phyloP scores from a whole-genome alignment of 306 rosid species.

The Datisca glomerata region DNA sequence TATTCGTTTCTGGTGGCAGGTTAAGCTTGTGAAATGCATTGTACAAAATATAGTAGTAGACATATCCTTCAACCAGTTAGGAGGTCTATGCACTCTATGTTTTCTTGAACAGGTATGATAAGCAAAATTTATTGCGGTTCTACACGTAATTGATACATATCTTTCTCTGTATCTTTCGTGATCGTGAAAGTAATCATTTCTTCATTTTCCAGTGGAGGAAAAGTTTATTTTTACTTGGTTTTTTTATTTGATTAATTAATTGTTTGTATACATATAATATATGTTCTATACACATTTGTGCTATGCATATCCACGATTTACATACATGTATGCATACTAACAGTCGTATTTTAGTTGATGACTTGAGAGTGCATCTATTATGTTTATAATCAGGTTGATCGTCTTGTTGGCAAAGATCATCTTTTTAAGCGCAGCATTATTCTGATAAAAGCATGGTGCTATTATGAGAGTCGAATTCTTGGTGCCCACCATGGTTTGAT shows the following conservation, averaged over 20 bases:
- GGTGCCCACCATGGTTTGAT: conserved; percentile 90
- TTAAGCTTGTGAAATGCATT: conserved; percentile 84
- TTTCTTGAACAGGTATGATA: conserved; percentile 80
- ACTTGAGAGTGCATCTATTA: too few relatives aligned
- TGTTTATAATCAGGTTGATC: conserved; percentile 50
- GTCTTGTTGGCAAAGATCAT: conserved; percentile 56
- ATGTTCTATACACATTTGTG: too few relatives aligned
- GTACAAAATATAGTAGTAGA: conserved; percentile 76
- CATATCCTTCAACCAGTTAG: conserved; percentile 88
- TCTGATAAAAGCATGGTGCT: conserved; percentile 86
- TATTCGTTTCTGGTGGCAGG: conserved; percentile 38
- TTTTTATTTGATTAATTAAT: not conserved
- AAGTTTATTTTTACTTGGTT: too few relatives aligned
- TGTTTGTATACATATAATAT: too few relatives aligned
- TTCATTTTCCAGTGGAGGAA: too few relatives aligned
- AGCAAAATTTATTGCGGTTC: too few relatives aligned
- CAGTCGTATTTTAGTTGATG: too few relatives aligned
- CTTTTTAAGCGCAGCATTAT: conserved; percentile 83
- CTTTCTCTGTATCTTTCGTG: not conserved
- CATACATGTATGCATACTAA: too few relatives aligned
- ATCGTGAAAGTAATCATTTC: not conserved
- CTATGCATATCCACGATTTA: too few relatives aligned
- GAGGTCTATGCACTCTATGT: conserved; percentile 78
- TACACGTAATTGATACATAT: not conserved
- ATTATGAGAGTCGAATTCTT: conserved; percentile 80